phyloP scores from a whole-genome alignment of 2,329 filamentous ascomycete genomes.

The Paraconiothyrium sp. region DNA sequence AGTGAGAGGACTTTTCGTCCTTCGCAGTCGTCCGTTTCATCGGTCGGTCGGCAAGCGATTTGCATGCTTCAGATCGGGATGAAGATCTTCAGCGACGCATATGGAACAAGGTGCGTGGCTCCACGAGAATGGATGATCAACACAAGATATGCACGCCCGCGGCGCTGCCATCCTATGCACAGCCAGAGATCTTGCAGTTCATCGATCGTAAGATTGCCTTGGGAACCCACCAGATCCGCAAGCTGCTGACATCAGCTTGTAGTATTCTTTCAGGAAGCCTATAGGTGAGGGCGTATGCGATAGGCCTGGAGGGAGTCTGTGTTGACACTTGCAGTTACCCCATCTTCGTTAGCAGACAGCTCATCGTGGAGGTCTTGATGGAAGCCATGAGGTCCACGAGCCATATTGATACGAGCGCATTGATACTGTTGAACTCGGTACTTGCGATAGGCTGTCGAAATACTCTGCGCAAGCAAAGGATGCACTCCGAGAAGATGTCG shows the following conservation, averaged over 20 bases:
- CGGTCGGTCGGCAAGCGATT: not conserved
- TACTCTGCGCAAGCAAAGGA: slow-evolving; percentile 4
- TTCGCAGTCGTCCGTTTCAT: slow-evolving; percentile 1
- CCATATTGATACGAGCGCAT: not conserved
- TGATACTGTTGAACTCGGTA: not conserved
- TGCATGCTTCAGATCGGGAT: not conserved
- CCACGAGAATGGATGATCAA: slow-evolving; percentile 4
- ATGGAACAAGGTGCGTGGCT: slow-evolving; percentile 1
- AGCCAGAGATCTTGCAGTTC: not conserved
- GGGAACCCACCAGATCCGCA: not conserved
- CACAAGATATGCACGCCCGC: not conserved
- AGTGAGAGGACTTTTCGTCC: slow-evolving; percentile 3
- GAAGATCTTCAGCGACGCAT: slow-evolving; percentile 4
- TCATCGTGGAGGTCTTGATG: not conserved
- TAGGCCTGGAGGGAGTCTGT: not conserved
- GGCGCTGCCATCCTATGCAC: not conserved
- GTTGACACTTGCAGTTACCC: not conserved
- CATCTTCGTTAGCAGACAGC: not conserved
- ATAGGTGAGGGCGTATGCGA: not conserved
- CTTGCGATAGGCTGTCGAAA: slow-evolving; percentile 5
- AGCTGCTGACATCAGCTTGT: not conserved
- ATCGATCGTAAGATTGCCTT: not conserved
- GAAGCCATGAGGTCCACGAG: not conserved
- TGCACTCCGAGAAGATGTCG: not conserved
- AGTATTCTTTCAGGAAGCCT: slow-evolving; percentile 1